A percentile compares a stretch with the other conserved stretches of the same genome.
phyloP scores from a whole-genome alignment of 1,139 yeast genomes.

The Geotrichum carabidarum region DNA sequence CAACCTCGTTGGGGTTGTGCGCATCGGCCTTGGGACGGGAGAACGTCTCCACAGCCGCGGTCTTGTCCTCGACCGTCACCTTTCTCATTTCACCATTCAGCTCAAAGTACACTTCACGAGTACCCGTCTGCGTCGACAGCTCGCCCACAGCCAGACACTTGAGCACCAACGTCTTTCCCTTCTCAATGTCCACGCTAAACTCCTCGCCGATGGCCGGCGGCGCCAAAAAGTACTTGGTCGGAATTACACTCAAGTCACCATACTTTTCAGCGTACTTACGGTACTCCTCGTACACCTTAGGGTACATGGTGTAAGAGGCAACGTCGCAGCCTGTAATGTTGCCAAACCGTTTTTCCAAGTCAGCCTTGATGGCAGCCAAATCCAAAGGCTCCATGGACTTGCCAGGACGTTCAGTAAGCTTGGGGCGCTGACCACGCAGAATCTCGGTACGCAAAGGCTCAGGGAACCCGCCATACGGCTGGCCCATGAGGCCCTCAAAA shows the following conservation, averaged over 20 bases:
- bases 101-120: slow-evolving; percentile 95
- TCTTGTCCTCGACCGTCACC: slow-evolving; percentile 84
- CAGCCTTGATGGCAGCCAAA: slow-evolving; percentile 62
- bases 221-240: slow-evolving; percentile 83
- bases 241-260: slow-evolving; percentile 90
- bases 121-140: slow-evolving; percentile 75
- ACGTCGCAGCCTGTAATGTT: slow-evolving; percentile 75
- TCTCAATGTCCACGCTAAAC: slow-evolving; percentile 80
- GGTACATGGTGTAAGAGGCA: slow-evolving; percentile 96
- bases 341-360: slow-evolving; percentile 50
- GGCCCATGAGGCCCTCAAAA: slow-evolving; percentile 98
- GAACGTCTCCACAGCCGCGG: slow-evolving; percentile 75
- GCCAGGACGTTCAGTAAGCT: slow-evolving; percentile 87
- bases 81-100: slow-evolving; percentile 97
- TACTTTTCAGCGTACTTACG: slow-evolving; percentile 67
- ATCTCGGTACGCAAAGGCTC: slow-evolving; percentile 93
- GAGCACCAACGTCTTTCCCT: slow-evolving; percentile 89
- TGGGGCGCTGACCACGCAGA: slow-evolving; percentile 83
- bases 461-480: slow-evolving; percentile 99
- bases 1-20: slow-evolving; percentile 84
- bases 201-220: slow-evolving; percentile 87
- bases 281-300: slow-evolving; percentile 89
- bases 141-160: slow-evolving; percentile 93
- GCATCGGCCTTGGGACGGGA: slow-evolving; percentile 87
- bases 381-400: slow-evolving; percentile 79